Conservation (phyloP, 495 filamentous ascomycete species). For the Melanomma pulvis-pyrius region DNA sequence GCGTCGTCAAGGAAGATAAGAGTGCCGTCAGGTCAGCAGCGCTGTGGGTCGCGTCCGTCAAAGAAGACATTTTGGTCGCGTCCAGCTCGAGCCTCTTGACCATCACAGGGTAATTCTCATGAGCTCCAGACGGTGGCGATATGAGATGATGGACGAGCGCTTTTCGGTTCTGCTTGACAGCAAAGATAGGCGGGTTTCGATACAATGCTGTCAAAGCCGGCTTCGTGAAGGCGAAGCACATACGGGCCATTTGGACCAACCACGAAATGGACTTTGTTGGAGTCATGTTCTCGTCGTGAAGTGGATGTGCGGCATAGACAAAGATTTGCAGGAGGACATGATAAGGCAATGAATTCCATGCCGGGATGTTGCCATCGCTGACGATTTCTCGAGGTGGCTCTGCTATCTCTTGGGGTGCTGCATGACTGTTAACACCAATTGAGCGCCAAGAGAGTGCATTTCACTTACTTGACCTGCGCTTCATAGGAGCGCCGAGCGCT, state of each 20-base stretch:
- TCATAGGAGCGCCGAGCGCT: slow-evolving; percentile 13
- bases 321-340: slow-evolving; percentile 72
- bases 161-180: slow-evolving; percentile 53
- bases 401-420: background rate
- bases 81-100: slow-evolving; percentile 71
- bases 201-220: slow-evolving; percentile 77
- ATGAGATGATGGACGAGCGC: slow-evolving; percentile 54
- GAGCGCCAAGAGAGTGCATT: background rate
- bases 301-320: slow-evolving; percentile 62
- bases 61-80: slow-evolving; percentile 41
- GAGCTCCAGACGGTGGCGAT: slow-evolving; percentile 46
- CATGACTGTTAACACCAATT: background rate
- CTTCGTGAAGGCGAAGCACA: slow-evolving; percentile 69
- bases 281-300: slow-evolving; percentile 54
- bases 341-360: slow-evolving; percentile 72
- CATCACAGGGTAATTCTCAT: slow-evolving; percentile 65
- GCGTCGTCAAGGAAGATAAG: slow-evolving; percentile 54
- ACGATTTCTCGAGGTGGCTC: background rate
- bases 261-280: slow-evolving; percentile 55
- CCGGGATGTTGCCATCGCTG: slow-evolving; percentile 23
- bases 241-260: slow-evolving; percentile 62
- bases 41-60: slow-evolving; percentile 25
- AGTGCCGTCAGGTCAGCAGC: slow-evolving; percentile 48
- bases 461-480: background rate
- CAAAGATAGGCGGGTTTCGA: slow-evolving; percentile 63